Evolutionary conservation across 371 early-diverging fungal genomes (phyloP), one percentile per base, ranked within the genome.

Genomic region (Rhizomucor pusillus): DNA sequence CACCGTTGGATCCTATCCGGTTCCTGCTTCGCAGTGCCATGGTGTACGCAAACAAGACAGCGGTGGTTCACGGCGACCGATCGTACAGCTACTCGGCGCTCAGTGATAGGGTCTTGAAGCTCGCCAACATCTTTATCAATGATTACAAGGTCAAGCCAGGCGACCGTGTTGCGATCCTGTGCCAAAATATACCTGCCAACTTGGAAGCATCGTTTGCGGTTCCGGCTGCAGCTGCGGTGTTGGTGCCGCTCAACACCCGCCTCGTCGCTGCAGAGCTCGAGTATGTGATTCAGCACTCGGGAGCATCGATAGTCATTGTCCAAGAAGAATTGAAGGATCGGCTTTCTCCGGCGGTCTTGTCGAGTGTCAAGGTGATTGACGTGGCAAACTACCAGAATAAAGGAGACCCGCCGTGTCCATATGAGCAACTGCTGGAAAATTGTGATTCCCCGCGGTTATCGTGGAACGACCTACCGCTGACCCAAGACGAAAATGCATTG

Each of bases 221-320:
- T n/a, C 87, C 87, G 1, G 74, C 79, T 16, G 65, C 79, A 7
- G 79, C 81, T 18, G 87, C 73, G 4, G 70, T 86, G 25, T 60
- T 84, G 2, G 86, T 86, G 0, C 82, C 86, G 14, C 72, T 89
- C 55, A 89, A 89, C 55, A 77, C 82, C 5, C 77, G 87, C 6
- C 65, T 89, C 6, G 73, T 67, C 1, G 67, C 73, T 3, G 54
- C 69, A 5, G 89, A 89, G 62, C 69, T 89, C 1, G 79, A 75
- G 20, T 89, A 87, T 50, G 78, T 89, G 40, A 45, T 86, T 37
- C 46, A 66, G 0, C 79, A 82, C 39, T 80, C 86, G 4, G 84
- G 82, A 5, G 67, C 79, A 11, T 66, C 69, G 22, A 59, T 77
- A 10, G 47, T 89, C 18, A 43, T 89, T 19, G 74, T 85, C 6